phyloP scores from a whole-genome alignment of 495 filamentous ascomycete genomes.

The Sordaria brevicollis region DNA sequence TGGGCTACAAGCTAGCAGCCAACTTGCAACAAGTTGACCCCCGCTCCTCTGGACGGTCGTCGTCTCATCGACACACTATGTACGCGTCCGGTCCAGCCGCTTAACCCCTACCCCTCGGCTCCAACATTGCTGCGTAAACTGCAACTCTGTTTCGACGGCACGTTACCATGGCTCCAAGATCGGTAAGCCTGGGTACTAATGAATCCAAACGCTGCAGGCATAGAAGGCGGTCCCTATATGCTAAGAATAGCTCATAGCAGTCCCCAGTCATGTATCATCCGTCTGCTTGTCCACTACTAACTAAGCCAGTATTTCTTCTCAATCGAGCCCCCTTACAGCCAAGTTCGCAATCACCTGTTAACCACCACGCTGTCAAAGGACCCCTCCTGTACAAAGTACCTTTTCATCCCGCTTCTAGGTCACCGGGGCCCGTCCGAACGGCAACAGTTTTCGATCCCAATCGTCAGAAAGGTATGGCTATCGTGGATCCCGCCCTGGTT shows the following conservation, averaged over 20 bases:
- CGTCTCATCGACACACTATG: neutral
- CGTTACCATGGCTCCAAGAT: conserved; percentile 30
- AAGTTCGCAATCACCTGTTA: conserved; percentile 2
- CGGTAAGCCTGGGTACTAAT: conserved; percentile 28
- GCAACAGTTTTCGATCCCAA: neutral
- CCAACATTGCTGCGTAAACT: conserved; percentile 7
- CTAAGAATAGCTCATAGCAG: conserved; percentile 27
- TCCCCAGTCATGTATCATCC: conserved; percentile 20
- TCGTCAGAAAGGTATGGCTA: neutral
- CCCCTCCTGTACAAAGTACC: conserved; percentile 1
- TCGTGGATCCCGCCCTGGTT: neutral
- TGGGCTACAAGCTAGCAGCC: neutral
- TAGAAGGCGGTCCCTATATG: conserved; percentile 28
- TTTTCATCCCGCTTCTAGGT: neutral
- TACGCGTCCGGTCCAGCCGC: conserved; percentile 2
- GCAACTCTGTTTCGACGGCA: conserved; percentile 28
- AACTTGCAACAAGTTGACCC: neutral
- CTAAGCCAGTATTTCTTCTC: conserved; percentile 7
- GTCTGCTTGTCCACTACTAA: conserved; percentile 8
- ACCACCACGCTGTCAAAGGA: conserved; percentile 17
- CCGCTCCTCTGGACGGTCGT: neutral
- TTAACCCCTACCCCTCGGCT: neutral
- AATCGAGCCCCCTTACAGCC: conserved; percentile 1
- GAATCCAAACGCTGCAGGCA: conserved; percentile 28
- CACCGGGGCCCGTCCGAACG: neutral